Percentiles rank a stretch among this genome's conserved stretches.
Evolutionary conservation across 495 filamentous ascomycete genomes (phyloP).

Genomic region (Jackrogersella multiformis): DNA sequence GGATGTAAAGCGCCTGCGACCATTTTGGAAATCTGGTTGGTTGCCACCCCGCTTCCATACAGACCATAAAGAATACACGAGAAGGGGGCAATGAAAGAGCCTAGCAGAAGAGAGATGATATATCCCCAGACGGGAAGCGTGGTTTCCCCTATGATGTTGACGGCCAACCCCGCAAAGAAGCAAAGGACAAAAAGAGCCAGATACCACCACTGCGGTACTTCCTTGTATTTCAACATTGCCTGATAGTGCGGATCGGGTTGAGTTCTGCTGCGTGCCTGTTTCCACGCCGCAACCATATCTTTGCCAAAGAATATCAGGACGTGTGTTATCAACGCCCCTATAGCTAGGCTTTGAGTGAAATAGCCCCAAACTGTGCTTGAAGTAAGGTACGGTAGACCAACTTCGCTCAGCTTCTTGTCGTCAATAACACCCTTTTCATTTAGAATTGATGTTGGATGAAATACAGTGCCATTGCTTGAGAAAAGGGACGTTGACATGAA

Average conservation of each 20-base stretch:
- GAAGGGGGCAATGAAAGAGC: conserved; percentile 45
- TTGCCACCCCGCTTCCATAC: conserved; percentile 36
- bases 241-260: conserved; percentile 28
- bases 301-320: conserved; percentile 31
- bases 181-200: conserved; percentile 53
- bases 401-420: conserved; percentile 10
- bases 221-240: conserved; percentile 36
- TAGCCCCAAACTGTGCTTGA: conserved; percentile 31
- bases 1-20: conserved; percentile 49
- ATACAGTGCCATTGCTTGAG: conserved; percentile 15
- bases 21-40: conserved; percentile 51
- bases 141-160: conserved; percentile 57
- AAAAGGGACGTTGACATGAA: conserved; percentile 54
- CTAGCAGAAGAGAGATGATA: conserved; percentile 54
- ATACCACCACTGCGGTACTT: conserved; percentile 66
- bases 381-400: conserved; percentile 26
- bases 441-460: conserved; percentile 21
- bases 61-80: conserved; percentile 41
- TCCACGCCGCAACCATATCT: conserved; percentile 29
- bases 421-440: conserved; percentile 23
- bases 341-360: conserved; percentile 23
- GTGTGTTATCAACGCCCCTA: conserved; percentile 27
- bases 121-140: conserved; percentile 67
- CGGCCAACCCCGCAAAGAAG: conserved; percentile 60
- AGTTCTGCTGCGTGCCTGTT: conserved; percentile 25